A percentile compares a stretch with the other conserved stretches of the same genome.
phyloP scores from a whole-genome alignment of 1,284 basidiomycete species.

The Ustilago curta region DNA sequence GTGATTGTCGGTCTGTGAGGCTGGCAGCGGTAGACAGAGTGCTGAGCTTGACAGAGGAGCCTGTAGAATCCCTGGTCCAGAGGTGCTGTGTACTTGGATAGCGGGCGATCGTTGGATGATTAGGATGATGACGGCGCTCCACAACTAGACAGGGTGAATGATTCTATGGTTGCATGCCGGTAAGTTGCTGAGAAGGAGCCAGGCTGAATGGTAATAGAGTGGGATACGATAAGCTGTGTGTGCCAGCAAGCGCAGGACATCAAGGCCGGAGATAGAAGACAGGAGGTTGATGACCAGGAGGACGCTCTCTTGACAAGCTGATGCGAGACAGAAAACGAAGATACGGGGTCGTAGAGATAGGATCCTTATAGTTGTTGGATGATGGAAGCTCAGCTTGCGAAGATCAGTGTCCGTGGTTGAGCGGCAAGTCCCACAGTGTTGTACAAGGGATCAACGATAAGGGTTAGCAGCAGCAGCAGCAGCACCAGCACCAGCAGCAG shows the following conservation, averaged over 20 bases:
- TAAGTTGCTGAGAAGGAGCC: background rate
- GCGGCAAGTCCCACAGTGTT: background rate
- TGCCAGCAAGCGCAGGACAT: background rate
- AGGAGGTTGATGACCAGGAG: background rate
- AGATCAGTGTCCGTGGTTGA: slow-evolving; percentile 3
- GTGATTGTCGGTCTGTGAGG: background rate
- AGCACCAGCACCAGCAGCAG: too few species aligned
- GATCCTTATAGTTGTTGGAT: too few species aligned
- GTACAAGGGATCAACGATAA: background rate
- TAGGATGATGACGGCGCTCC: background rate
- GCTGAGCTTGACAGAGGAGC: too few species aligned
- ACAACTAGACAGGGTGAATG: background rate
- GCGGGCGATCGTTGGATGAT: background rate
- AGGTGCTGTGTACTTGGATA: background rate
- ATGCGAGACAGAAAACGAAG: background rate
- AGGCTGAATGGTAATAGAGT: background rate
- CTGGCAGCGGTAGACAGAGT: background rate
- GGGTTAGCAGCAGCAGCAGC: too few species aligned
- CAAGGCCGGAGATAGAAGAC: background rate
- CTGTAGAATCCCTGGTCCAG: background rate
- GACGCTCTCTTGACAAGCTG: too few species aligned
- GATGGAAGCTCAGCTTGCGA: background rate
- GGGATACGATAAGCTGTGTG: background rate
- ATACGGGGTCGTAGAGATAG: too few species aligned
- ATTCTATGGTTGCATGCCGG: slow-evolving; percentile 19